These are phyloP conservation scores for Stagonosporopsis cucurbitacearum DNA, from an alignment of 2,329 filamentous ascomycete species.

Conservation along the genomic window DNA sequence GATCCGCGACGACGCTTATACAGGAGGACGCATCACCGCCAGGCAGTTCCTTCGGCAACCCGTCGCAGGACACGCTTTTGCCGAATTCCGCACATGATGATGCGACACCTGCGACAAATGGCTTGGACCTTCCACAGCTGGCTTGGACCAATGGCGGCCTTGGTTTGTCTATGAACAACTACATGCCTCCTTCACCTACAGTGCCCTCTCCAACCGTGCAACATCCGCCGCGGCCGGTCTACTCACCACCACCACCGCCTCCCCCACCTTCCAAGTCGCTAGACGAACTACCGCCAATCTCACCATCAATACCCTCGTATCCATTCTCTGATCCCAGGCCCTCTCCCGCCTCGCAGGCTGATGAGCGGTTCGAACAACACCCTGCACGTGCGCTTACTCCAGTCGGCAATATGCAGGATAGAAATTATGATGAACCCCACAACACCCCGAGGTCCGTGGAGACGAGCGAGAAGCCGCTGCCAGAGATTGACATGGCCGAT, in stretches of 20 bases:
- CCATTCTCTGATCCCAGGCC: slow-evolving; percentile 6
- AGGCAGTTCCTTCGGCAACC: slow-evolving; percentile 40
- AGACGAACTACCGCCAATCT: slow-evolving; percentile 19
- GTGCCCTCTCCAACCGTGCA: slow-evolving; percentile 35
- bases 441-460: slow-evolving; percentile 27
- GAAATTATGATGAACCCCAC: slow-evolving; percentile 27
- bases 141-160: slow-evolving; percentile 49
- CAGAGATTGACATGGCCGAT: slow-evolving; percentile 2
- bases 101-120: slow-evolving; percentile 30
- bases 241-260: slow-evolving; percentile 57
- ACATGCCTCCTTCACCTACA: slow-evolving; percentile 29
- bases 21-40: slow-evolving; percentile 42
- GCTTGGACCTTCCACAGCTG: slow-evolving; percentile 47
- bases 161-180: slow-evolving; percentile 52
- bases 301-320: slow-evolving; percentile 13
- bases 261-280: slow-evolving; percentile 28
- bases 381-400: slow-evolving; percentile 33
- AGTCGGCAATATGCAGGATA: slow-evolving; percentile 26
- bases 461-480: slow-evolving; percentile 15
- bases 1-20: slow-evolving; percentile 42
- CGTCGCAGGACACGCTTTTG: slow-evolving; percentile 40
- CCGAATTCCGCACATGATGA: slow-evolving; percentile 46
- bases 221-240: slow-evolving; percentile 53
- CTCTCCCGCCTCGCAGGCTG: slow-evolving; percentile 12
- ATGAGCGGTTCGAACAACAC: slow-evolving; percentile 32